phyloP scores from a whole-genome alignment of 1,139 yeast species.

The Saccharomyces uvarum region DNA sequence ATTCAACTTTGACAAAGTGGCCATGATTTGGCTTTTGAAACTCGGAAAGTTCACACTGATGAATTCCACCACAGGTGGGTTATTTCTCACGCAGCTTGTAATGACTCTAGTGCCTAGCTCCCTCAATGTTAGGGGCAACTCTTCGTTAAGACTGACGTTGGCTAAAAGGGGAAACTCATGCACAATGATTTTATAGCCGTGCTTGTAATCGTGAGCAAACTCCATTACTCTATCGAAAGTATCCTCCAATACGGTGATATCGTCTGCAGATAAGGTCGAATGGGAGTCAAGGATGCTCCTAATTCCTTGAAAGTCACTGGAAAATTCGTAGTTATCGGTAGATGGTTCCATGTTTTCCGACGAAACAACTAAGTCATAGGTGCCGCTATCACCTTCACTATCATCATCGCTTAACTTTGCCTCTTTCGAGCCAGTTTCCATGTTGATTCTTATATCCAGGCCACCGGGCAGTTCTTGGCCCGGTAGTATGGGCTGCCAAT shows the following conservation, averaged over 20 bases:
- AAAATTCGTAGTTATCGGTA: slow-evolving; percentile 18
- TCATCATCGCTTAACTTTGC: slow-evolving; percentile 48
- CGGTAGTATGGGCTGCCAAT: slow-evolving; percentile 63
- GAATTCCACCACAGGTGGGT: slow-evolving; percentile 50
- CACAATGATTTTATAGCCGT: slow-evolving; percentile 28
- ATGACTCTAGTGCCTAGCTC: slow-evolving; percentile 47
- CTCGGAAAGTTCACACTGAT: slow-evolving; percentile 16
- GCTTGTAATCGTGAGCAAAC: slow-evolving; percentile 31
- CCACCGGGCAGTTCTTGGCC: slow-evolving; percentile 75
- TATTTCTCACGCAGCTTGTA: slow-evolving; percentile 60
- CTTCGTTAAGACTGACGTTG: slow-evolving; percentile 12
- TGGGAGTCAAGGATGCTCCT: slow-evolving; percentile 6
- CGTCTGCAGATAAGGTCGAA: slow-evolving; percentile 12
- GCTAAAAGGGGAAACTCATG: slow-evolving; percentile 25
- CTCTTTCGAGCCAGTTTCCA: slow-evolving; percentile 59
- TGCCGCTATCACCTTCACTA: neutral
- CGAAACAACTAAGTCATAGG: neutral
- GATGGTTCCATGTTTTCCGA: neutral
- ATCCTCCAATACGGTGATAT: slow-evolving; percentile 14
- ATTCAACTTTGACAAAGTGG: slow-evolving; percentile 8
- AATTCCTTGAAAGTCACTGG: slow-evolving; percentile 19
- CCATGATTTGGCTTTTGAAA: slow-evolving; percentile 14
- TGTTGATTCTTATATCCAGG: slow-evolving; percentile 60
- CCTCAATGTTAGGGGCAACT: slow-evolving; percentile 25
- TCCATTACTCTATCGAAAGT: slow-evolving; percentile 28